These are phyloP conservation scores for Massariosphaeria phaeospora DNA, from an alignment of 495 filamentous ascomycete species.

Conservation along the genomic window DNA sequence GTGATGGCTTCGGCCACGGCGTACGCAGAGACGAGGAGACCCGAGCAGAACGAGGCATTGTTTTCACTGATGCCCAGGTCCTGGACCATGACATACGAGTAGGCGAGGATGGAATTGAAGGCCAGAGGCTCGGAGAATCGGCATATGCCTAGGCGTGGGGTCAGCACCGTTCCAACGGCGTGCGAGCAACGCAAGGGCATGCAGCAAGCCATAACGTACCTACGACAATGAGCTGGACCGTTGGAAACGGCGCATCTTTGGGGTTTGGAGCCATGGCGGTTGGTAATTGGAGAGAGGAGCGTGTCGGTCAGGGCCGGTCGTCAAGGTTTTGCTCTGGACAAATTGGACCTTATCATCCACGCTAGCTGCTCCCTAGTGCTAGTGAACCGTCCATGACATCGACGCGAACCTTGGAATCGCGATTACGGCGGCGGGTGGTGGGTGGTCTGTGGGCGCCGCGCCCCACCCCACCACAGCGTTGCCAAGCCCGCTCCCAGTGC, in stretches of 20 bases:
- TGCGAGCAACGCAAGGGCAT: not conserved
- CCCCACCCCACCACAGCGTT: too few relatives aligned
- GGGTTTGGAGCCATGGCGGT: not conserved
- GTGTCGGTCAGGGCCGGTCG: too few relatives aligned
- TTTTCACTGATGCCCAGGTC: slow-evolving; percentile 21
- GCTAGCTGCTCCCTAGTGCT: too few relatives aligned
- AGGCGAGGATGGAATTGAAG: slow-evolving; percentile 34
- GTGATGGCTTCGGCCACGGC: slow-evolving; percentile 29
- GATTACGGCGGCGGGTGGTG: too few relatives aligned
- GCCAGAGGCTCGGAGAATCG: slow-evolving; percentile 35
- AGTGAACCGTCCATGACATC: too few relatives aligned
- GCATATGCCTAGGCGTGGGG: slow-evolving; percentile 25
- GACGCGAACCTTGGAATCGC: too few relatives aligned
- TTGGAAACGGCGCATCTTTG: slow-evolving; percentile 3
- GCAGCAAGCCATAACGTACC: not conserved
- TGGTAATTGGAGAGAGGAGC: too few relatives aligned
- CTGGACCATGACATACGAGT: slow-evolving; percentile 31
- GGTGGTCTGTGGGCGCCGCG: too few relatives aligned
- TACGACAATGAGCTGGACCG: slow-evolving; percentile 9
- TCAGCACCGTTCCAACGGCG: not conserved
- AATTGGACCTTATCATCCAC: too few relatives aligned
- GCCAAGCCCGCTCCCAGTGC: too few relatives aligned
- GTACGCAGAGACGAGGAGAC: slow-evolving; percentile 31
- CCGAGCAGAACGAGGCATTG: slow-evolving; percentile 30
- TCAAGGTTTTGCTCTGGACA: too few relatives aligned